phyloP scores from a whole-genome alignment of 176 grass and related monocot species.

The Eremochloa ophiuroides region DNA sequence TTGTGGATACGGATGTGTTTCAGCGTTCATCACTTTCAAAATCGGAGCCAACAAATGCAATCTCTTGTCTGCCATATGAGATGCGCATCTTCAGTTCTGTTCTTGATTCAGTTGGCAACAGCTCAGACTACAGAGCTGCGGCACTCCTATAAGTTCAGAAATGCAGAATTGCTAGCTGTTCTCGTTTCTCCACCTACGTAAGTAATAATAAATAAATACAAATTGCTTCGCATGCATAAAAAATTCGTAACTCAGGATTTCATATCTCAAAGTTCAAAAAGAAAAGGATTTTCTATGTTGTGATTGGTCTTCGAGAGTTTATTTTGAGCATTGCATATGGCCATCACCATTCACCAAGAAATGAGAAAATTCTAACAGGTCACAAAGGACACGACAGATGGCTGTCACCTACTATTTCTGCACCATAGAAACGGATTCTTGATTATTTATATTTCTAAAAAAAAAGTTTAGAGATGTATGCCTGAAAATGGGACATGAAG shows the following conservation, averaged over 20 bases:
- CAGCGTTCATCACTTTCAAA: not conserved
- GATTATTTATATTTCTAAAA: not conserved
- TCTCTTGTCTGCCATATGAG: not conserved
- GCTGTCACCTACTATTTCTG: slow-evolving; percentile 31
- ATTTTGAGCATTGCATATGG: not conserved
- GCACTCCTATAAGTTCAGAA: not conserved
- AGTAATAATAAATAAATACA: not conserved
- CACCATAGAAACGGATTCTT: not conserved
- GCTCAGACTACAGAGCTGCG: slow-evolving; percentile 15
- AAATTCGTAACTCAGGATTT: not conserved
- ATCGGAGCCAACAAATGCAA: slow-evolving; percentile 9
- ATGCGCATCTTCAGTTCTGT: not conserved
- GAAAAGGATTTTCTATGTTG: not conserved
- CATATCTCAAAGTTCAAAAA: not conserved
- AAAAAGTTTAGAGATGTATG: not conserved
- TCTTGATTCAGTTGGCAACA: slow-evolving; percentile 26
- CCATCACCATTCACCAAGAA: not conserved
- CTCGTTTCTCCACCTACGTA: not conserved
- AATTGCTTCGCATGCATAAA: not conserved
- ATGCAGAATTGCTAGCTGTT: not conserved
- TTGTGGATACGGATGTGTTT: too few species aligned
- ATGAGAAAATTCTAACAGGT: not conserved
- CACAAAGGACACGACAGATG: not conserved
- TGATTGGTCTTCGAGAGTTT: not conserved
- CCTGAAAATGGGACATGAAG: not conserved